A percentile compares a stretch with the other conserved stretches of the same genome.
Conservation (phyloP, 495 filamentous ascomycete genomes). For the Daldinia grandis region DNA sequence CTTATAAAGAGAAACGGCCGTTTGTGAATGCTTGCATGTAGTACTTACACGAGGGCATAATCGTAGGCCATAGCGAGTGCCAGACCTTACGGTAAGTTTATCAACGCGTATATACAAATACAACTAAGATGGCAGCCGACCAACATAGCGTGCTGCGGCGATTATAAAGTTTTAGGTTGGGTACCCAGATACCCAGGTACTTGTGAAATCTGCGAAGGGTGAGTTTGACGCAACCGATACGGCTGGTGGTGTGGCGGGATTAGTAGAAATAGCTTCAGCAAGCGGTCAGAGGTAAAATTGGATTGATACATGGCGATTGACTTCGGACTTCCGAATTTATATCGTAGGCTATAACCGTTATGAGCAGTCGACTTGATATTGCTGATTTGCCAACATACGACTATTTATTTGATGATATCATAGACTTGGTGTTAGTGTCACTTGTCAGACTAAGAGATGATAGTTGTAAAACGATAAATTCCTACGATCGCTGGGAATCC, state of each 20-base stretch:
- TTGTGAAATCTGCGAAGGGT: constrained; percentile 11
- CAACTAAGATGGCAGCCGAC: neutral
- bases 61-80: constrained; percentile 65
- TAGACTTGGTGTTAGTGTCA: constrained; percentile 7
- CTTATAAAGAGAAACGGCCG: neutral
- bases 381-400: neutral
- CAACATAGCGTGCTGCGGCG: neutral
- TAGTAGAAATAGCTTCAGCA: neutral
- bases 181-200: too few species aligned
- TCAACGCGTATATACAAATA: constrained; percentile 2
- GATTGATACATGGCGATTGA: constrained; percentile 2
- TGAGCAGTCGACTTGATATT: neutral
- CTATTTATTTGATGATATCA: constrained; percentile 3
- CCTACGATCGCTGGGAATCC: neutral
- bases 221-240: neutral
- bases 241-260: too few species aligned
- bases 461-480: constrained; percentile 1
- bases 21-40: neutral
- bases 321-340: constrained; percentile 26
- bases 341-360: neutral
- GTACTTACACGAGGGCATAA: constrained; percentile 71
- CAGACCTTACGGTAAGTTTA: constrained; percentile 13
- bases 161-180: constrained; percentile 40
- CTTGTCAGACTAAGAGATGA: neutral
- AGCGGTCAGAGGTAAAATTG: constrained; percentile 7